A percentile compares a stretch with the other conserved stretches of the same genome.
Evolutionary conservation across 768 basidiomycete genomes (phyloP).

Genomic region (Boletus rufocinnamomeus): DNA sequence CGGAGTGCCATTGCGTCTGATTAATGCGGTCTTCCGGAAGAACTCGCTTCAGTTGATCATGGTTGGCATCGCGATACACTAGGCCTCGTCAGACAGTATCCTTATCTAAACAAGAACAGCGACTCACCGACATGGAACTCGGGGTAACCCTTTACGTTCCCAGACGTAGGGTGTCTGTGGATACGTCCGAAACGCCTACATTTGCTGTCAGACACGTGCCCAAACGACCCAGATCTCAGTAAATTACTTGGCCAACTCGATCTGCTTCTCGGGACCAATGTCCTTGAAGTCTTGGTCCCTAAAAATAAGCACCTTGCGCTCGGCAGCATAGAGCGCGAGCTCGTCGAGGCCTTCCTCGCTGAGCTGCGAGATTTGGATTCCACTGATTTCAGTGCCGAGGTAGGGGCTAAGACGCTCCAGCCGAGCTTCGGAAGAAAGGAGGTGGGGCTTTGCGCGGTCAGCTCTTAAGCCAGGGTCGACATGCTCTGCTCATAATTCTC

Average conservation of each 20-base stretch:
- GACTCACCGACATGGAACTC: slow-evolving; percentile 40
- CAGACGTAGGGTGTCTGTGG: slow-evolving; percentile 48
- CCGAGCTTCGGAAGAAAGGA: slow-evolving; percentile 43
- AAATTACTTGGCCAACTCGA: slow-evolving; percentile 48
- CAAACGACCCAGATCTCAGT: not conserved
- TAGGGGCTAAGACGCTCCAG: slow-evolving; percentile 48
- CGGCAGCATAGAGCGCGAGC: slow-evolving; percentile 51
- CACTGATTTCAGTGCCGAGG: slow-evolving; percentile 52
- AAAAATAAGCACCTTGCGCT: slow-evolving; percentile 56
- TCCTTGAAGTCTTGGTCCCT: slow-evolving; percentile 66
- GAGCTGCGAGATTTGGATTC: slow-evolving; percentile 56
- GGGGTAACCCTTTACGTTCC: slow-evolving; percentile 25
- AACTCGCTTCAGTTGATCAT: slow-evolving; percentile 38
- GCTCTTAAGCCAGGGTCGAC: slow-evolving; percentile 49
- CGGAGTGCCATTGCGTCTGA: not conserved
- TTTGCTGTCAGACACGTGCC: not conserved
- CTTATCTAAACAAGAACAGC: not conserved
- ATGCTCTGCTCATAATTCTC: slow-evolving; percentile 36
- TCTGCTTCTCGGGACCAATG: slow-evolving; percentile 50
- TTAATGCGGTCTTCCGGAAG: not conserved
- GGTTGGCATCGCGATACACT: slow-evolving; percentile 40
- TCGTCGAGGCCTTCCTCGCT: slow-evolving; percentile 54
- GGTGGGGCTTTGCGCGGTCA: slow-evolving; percentile 52
- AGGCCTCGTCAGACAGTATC: not conserved
- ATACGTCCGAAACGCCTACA: slow-evolving; percentile 47